phyloP scores from a whole-genome alignment of 768 basidiomycete species.

The Pisolithus orientalis region DNA sequence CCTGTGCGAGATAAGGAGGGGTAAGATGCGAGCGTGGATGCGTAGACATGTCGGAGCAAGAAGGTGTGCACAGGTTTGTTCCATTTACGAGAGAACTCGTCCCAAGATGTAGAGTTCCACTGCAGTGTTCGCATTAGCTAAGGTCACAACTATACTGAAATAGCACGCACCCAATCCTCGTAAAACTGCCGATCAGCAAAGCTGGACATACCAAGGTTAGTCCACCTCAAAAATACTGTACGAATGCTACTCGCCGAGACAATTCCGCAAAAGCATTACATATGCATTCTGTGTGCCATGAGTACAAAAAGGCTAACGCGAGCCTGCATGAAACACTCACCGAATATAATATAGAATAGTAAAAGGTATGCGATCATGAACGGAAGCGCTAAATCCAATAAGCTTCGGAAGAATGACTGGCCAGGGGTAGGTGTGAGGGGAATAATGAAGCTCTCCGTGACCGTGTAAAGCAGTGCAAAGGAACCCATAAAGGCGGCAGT shows the following conservation, averaged over 20 bases:
- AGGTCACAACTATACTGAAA: not conserved
- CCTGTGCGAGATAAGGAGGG: slow-evolving; percentile 58
- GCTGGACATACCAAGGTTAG: slow-evolving; percentile 31
- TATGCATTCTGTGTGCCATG: slow-evolving; percentile 66
- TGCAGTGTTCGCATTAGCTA: slow-evolving; percentile 18
- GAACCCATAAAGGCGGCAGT: slow-evolving; percentile 89
- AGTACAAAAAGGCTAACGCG: slow-evolving; percentile 1
- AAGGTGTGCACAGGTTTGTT: slow-evolving; percentile 95
- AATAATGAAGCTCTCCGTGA: slow-evolving; percentile 91
- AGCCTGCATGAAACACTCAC: slow-evolving; percentile 27
- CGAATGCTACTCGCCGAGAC: slow-evolving; percentile 55
- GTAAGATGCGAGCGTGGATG: slow-evolving; percentile 76
- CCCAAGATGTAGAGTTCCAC: slow-evolving; percentile 98
- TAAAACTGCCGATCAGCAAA: slow-evolving; percentile 99
- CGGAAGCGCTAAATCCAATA: slow-evolving; percentile 84
- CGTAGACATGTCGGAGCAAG: slow-evolving; percentile 92
- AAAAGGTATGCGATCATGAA: slow-evolving; percentile 92
- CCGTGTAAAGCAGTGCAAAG: slow-evolving; percentile 87
- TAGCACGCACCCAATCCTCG: slow-evolving; percentile 74
- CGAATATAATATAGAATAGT: slow-evolving; percentile 82
- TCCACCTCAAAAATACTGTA: not conserved
- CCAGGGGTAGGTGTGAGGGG: slow-evolving; percentile 67
- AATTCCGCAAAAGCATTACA: slow-evolving; percentile 95
- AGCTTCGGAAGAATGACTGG: slow-evolving; percentile 66
- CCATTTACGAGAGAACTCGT: slow-evolving; percentile 97